A percentile compares a stretch with the other conserved stretches of the same genome.
These are phyloP conservation scores for Amanita pseudoporphyria DNA, from an alignment of 768 basidiomycete species.

Conservation along the genomic window DNA sequence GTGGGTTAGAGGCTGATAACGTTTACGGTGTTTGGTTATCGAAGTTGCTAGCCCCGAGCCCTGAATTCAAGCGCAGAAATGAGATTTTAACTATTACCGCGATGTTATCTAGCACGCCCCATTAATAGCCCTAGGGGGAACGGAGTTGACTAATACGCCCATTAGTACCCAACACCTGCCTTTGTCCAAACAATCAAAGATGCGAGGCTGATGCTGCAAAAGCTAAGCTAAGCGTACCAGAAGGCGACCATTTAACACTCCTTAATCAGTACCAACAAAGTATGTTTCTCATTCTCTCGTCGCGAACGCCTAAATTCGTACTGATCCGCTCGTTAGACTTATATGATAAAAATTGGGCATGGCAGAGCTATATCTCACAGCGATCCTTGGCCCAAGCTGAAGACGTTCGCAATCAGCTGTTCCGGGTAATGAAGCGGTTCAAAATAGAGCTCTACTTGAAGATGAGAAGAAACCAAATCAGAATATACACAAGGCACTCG, in stretches of 20 bases:
- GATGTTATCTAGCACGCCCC: slow-evolving; percentile 78
- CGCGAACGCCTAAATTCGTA: too few relatives aligned
- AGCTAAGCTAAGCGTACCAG: slow-evolving; percentile 78
- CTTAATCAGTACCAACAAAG: slow-evolving; percentile 85
- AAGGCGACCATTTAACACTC: slow-evolving; percentile 93
- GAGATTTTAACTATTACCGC: slow-evolving; percentile 93
- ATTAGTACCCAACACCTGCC: slow-evolving; percentile 87
- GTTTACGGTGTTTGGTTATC: slow-evolving; percentile 44
- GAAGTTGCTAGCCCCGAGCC: slow-evolving; percentile 89
- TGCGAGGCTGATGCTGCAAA: slow-evolving; percentile 93
- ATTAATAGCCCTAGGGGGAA: background rate
- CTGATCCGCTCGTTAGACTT: slow-evolving; percentile 35
- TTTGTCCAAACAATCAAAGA: slow-evolving; percentile 79
- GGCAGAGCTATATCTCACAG: slow-evolving; percentile 79
- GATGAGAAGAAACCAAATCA: slow-evolving; percentile 65
- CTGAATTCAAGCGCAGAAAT: slow-evolving; percentile 93
- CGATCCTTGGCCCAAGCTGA: slow-evolving; percentile 58
- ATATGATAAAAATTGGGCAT: slow-evolving; percentile 81
- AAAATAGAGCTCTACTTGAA: slow-evolving; percentile 58
- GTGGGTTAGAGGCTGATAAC: background rate
- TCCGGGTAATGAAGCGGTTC: slow-evolving; percentile 85
- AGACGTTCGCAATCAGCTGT: slow-evolving; percentile 84
- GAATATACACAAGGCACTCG: slow-evolving; percentile 75
- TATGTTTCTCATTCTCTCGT: slow-evolving; percentile 24
- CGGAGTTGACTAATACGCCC: background rate